Evolutionary conservation across 139 green algal genomes (phyloP), one percentile per base, ranked within the genome.

Genomic region (Chlamydomonas applanata): DNA sequence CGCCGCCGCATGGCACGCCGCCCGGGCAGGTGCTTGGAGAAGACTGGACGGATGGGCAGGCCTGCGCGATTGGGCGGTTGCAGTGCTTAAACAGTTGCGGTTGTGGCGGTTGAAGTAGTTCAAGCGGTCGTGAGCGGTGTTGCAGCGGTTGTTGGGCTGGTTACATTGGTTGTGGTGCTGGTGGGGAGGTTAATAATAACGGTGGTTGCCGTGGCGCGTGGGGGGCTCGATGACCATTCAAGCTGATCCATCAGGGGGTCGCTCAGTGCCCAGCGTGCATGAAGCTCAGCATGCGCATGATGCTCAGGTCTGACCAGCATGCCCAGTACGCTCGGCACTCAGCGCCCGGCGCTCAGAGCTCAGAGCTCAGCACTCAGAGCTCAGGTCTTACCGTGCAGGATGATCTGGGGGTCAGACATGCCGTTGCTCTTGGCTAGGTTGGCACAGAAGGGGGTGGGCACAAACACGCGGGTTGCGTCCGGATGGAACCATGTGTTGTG

Each of bases 401-500:
- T 56, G 36, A 95, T 70, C 84, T 94, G 83, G 19, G 74, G 60
- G 4, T 82, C 64, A 53, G 72, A 16, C 69, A 92, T 73, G 3
- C 75, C 81, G 54, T 86, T 81, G 36, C 70, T 36, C 1, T 70
- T 2, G 1, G 82, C 81, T 52, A 83, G 76, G 4, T 71, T 16
- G 29, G 54, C 33, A 56, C 72, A 79, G 68, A 69, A 83, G 0
- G 77, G 71, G 0, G 91, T 97, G 22, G 94, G 85, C 69, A 97
- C 94, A 81, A 96, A 98, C 83, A 91, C 97, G 25, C 82, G 74
- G 52, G 90, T 88, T 32, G 91, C 92, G 36, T 72, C 71, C 33
- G 52, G 74, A 83, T 95, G 86, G 84, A 98, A 99, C 91, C 90
- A 96, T 33, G 94, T 97, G 83, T 98, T 97, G 88, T 98, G 95